phyloP scores from a whole-genome alignment of 345 rosid species.

The Hypericum androsaemum region DNA sequence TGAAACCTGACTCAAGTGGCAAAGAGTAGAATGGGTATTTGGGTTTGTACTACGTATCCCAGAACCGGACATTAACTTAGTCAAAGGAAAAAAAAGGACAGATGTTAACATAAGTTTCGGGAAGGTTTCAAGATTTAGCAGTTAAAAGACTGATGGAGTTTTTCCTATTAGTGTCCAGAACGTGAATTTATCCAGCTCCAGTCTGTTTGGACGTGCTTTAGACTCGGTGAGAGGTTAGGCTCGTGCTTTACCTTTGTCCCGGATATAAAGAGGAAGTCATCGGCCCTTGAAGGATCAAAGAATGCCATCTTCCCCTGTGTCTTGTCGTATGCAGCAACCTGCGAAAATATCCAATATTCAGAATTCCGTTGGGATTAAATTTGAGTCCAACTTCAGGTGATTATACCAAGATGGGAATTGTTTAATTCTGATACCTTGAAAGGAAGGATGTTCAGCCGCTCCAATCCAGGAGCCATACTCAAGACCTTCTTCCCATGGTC shows the following conservation, averaged over 20 bases:
- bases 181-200: neutral
- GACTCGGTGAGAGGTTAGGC: neutral
- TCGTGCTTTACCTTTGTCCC: slow-evolving; percentile 70
- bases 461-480: slow-evolving; percentile 96
- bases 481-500: slow-evolving; percentile 97
- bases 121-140: too few relatives aligned
- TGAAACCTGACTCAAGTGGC: too few relatives aligned
- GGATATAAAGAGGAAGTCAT: slow-evolving; percentile 86
- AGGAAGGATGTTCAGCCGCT: slow-evolving; percentile 91
- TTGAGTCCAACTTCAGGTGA: neutral
- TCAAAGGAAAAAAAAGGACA: too few relatives aligned
- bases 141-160: too few relatives aligned
- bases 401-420: neutral
- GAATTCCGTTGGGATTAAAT: neutral
- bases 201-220: neutral
- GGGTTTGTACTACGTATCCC: too few relatives aligned
- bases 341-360: slow-evolving; percentile 10
- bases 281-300: slow-evolving; percentile 86
- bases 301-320: slow-evolving; percentile 97
- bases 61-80: too few relatives aligned
- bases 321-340: slow-evolving; percentile 95
- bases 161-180: too few relatives aligned
- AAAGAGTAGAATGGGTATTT: too few relatives aligned
- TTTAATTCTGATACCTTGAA: slow-evolving; percentile 49
- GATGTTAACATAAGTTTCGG: too few relatives aligned